Evolutionary conservation across 176 grass and related monocot species (phyloP), one percentile per base, ranked within the genome.

Genomic region (Juncus inflexus): DNA sequence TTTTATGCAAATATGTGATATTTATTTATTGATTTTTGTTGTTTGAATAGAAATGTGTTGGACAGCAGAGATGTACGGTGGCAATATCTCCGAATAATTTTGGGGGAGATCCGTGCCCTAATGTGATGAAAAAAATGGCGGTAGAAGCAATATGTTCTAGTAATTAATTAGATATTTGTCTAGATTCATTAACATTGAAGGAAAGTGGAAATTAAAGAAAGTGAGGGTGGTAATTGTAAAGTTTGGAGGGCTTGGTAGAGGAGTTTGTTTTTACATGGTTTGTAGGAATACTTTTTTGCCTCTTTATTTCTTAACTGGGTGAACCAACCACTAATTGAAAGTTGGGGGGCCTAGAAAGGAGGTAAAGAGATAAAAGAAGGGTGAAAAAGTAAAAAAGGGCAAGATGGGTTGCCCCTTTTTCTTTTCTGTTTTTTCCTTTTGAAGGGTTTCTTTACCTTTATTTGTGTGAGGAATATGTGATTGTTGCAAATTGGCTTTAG

Each of bases 11-110:
- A 55, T 7, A 55, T 43, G 7, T 15, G 64, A 15, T 67, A 50
- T 13, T 37, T 9, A 42, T 50, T 68, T 3, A 42, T 76, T 42
- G 16, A 50, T 11, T 35, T 61, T 67, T 40, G 2, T 28, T 28
- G 40, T 70, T 64, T 79, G 45, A 58, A 75, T 78, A 99, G 95
- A 99, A 72, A 56, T 99, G 95, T 75, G 82, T 99, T 2, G 95
- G 95, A n/a, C 72, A 82, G 15, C 72, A 86, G 80, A 84, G 75
- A 52, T 99, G 95, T 12, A 69, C 72, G 0, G 78, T 99, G 5
- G 19, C 78, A 14, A 92, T 99, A 63, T 92, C 95, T 39, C 78
- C 80, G 1, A 74, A 79, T 16, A 99, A 66, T 77, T 85, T 85
- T 4, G 77, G 82, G 13, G 65, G 77, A 19, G 82, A 85, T 62